phyloP scores from a whole-genome alignment of 768 basidiomycete genomes.

The Mrakia frigida region DNA sequence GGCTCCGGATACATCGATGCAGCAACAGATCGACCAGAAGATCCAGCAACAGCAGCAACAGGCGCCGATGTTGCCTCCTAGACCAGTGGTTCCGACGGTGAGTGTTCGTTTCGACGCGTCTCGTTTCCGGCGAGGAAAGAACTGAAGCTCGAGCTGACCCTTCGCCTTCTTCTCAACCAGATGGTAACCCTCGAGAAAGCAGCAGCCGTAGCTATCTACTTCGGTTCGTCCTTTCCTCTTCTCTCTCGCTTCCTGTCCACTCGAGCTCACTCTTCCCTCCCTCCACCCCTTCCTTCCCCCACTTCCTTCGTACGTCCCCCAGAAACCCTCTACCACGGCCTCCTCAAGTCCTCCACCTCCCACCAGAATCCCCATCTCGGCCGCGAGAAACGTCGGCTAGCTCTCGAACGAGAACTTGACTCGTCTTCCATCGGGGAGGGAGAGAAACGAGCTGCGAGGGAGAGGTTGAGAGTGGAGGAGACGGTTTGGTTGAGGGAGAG shows the following conservation, averaged over 20 bases:
- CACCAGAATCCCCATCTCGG: constrained; percentile 72
- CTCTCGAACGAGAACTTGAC: constrained; percentile 80
- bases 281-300: not conserved
- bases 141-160: not conserved
- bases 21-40: too few species aligned
- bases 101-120: not conserved
- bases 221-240: constrained; percentile 41
- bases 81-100: constrained; percentile 65
- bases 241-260: too few species aligned
- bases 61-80: constrained; percentile 34
- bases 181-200: constrained; percentile 89
- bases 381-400: constrained; percentile 73
- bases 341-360: constrained; percentile 39
- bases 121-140: not conserved
- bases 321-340: constrained; percentile 43
- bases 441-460: constrained; percentile 53
- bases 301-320: not conserved
- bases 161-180: not conserved
- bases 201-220: constrained; percentile 85
- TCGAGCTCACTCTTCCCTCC: not conserved
- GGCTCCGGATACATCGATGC: not conserved
- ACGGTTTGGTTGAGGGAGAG: constrained; percentile 81
- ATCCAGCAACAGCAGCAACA: not conserved
- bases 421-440: constrained; percentile 55
- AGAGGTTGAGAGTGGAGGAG: constrained; percentile 71